A percentile compares a stretch with the other conserved stretches of the same genome.
Evolutionary conservation across 768 basidiomycete genomes (phyloP).

Genomic region (Mycena olivaceomarginata): DNA sequence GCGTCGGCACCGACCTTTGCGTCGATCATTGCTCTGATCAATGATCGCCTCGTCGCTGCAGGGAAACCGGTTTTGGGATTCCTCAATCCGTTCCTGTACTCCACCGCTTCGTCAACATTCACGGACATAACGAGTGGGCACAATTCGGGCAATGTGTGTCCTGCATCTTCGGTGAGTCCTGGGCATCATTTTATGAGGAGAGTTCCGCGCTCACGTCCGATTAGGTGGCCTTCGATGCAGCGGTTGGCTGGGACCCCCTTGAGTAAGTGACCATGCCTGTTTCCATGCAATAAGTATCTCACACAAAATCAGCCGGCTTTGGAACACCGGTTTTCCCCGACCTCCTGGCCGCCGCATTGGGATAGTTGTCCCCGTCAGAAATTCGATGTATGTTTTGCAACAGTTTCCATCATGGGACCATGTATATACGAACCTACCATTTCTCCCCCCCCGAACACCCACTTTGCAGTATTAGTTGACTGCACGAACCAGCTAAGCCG

Average conservation of each 20-base stretch:
- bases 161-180: not conserved
- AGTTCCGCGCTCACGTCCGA: not conserved
- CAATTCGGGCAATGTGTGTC: not conserved
- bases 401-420: no score
- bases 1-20: conserved; percentile 38
- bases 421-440: no score
- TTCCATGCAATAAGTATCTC: not conserved
- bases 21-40: not conserved
- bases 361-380: no score
- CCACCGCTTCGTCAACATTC: not conserved
- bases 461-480: no score
- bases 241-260: not conserved
- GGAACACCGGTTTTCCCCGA: not conserved
- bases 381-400: no score
- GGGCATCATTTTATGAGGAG: not conserved
- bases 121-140: not conserved
- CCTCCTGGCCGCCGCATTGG: not conserved
- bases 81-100: not conserved
- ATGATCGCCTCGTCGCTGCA: not conserved
- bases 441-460: no score
- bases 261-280: not conserved
- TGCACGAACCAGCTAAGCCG: no score
- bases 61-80: not conserved
- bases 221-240: not conserved
- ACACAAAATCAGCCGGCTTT: not conserved